phyloP scores from a whole-genome alignment of 257 asterid species.

The Primulina eburnea region DNA sequence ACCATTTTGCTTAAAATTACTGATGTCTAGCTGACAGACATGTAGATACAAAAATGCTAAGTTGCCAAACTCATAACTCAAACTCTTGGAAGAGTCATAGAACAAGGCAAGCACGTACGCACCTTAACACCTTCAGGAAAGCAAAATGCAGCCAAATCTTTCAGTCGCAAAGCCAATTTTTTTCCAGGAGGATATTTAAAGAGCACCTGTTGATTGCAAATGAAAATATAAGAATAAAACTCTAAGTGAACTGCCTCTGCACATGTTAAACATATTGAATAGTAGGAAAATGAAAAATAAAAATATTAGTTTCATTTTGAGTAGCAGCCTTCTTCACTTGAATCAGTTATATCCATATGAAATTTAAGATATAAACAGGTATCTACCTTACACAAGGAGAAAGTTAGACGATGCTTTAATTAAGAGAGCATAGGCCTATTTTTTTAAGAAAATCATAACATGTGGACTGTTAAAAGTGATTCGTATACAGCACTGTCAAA shows the following conservation, averaged over 20 bases:
- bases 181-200: constrained; percentile 81
- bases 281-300: constrained; percentile 1
- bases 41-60: not conserved
- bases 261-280: not conserved
- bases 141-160: constrained; percentile 88
- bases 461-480: constrained; percentile 9
- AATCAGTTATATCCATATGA: constrained; percentile 13
- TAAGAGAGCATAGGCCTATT: constrained; percentile 11
- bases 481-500: constrained; percentile 1
- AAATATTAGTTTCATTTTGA: constrained; percentile 2
- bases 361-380: constrained; percentile 1
- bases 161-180: constrained; percentile 54
- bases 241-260: constrained; percentile 3
- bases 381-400: constrained; percentile 8
- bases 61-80: constrained; percentile 4
- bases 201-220: constrained; percentile 50
- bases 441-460: not conserved
- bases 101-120: constrained; percentile 17
- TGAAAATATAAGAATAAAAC: constrained; percentile 11
- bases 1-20: not conserved
- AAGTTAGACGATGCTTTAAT: constrained; percentile 3
- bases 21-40: not conserved
- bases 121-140: constrained; percentile 92
- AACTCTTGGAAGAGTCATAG: not conserved
- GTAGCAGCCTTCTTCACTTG: constrained; percentile 4